Conservation (phyloP, 2,329 filamentous ascomycete genomes). For the Colletotrichum euphorbiae region DNA sequence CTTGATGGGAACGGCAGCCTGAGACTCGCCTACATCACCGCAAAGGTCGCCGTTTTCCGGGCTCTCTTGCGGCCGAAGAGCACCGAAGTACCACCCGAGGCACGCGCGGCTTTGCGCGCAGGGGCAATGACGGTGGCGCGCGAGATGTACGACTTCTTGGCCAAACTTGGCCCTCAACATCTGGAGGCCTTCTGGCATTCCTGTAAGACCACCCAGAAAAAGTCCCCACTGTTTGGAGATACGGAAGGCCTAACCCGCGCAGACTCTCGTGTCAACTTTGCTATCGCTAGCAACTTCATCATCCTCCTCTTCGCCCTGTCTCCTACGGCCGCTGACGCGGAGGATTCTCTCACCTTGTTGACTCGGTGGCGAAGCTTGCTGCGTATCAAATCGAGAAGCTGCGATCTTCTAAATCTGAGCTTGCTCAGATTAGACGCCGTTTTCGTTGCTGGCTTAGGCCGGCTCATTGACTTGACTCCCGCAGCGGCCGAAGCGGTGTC, state of each 20-base stretch:
- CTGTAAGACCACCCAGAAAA: neutral
- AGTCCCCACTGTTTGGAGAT: rapidly evolving
- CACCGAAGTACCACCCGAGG: conserved; percentile 8
- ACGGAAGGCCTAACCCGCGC: too few relatives aligned
- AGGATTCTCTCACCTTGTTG: conserved; percentile 7
- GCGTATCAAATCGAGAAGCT: conserved; percentile 35
- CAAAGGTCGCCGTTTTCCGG: conserved; percentile 20
- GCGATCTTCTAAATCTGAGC: conserved; percentile 24
- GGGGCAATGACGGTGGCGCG: conserved; percentile 23
- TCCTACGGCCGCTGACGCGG: neutral
- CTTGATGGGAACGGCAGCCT: conserved; percentile 26
- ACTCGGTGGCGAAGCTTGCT: conserved; percentile 26
- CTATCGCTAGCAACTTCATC: conserved; percentile 31
- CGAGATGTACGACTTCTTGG: conserved; percentile 28
- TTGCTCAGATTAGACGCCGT: conserved; percentile 21
- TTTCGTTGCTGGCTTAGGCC: conserved; percentile 29
- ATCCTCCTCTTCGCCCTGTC: conserved; percentile 16
- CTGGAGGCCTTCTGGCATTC: conserved; percentile 34
- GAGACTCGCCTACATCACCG: conserved; percentile 24
- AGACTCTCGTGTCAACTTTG: conserved; percentile 34
- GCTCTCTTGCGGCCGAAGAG: conserved; percentile 20
- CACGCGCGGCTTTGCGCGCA: conserved; percentile 18
- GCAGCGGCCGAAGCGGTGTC: conserved; percentile 17
- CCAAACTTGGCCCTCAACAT: conserved; percentile 18
- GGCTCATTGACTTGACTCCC: conserved; percentile 21